Evolutionary conservation across 2,329 filamentous ascomycete genomes (phyloP).

Genomic region (Stenocarpella maydis): DNA sequence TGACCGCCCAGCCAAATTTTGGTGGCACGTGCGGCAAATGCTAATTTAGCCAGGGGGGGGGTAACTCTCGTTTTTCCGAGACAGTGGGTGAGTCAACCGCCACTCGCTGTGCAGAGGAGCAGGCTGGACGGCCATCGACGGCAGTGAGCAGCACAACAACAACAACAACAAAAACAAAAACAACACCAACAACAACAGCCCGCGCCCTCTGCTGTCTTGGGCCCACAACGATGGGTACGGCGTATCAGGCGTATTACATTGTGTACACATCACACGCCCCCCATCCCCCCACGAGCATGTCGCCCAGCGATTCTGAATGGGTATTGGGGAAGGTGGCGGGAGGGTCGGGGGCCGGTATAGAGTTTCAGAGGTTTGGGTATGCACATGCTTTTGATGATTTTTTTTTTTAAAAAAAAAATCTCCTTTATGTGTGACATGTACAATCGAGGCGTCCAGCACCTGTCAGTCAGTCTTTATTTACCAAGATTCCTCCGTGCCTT

Average conservation of each 20-base stretch:
- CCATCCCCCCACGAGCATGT: not conserved
- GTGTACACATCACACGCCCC: not conserved
- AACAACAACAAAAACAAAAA: too few species aligned
- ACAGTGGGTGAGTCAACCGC: not conserved
- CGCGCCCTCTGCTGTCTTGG: not conserved
- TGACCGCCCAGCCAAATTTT: too few species aligned
- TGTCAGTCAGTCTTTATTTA: constrained; percentile 9
- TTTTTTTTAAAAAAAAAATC: too few species aligned
- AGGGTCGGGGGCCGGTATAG: too few species aligned
- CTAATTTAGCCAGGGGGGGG: too few species aligned
- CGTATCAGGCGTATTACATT: not conserved
- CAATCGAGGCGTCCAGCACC: constrained; percentile 19
- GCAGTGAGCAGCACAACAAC: too few species aligned
- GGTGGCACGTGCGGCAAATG: too few species aligned
- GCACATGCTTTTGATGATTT: not conserved
- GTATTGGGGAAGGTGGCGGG: too few species aligned
- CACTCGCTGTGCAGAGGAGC: constrained; percentile 1
- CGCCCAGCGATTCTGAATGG: not conserved
- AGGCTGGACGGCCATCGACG: too few species aligned
- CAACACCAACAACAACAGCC: too few species aligned
- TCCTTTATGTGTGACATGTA: too few species aligned
- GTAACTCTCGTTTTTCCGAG: too few species aligned
- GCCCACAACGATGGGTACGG: not conserved
- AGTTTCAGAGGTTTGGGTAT: not conserved
- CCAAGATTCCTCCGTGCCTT: not conserved